These are phyloP conservation scores for Fusarium bactridioides DNA, from an alignment of 2,329 filamentous ascomycete genomes.

Conservation along the genomic window DNA sequence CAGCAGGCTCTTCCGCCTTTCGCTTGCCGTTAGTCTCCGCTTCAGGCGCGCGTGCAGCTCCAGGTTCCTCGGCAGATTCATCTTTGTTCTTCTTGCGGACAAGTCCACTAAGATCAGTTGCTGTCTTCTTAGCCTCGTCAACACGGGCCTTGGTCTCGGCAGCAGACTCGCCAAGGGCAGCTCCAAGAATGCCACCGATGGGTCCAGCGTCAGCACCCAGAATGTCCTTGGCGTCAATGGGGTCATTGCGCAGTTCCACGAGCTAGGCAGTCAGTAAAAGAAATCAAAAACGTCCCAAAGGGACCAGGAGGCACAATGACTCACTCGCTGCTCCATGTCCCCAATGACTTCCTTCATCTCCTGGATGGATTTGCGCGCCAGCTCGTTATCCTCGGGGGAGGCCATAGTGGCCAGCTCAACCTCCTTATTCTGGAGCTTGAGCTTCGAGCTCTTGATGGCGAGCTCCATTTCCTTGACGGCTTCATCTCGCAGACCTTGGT, in stretches of 20 bases:
- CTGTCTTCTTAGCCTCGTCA: slow-evolving; percentile 76
- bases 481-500: slow-evolving; percentile 75
- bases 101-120: slow-evolving; percentile 77
- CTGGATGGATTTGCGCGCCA: slow-evolving; percentile 67
- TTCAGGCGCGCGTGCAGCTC: slow-evolving; percentile 34
- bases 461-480: slow-evolving; percentile 75
- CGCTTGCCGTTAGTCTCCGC: slow-evolving; percentile 51
- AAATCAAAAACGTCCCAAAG: neutral
- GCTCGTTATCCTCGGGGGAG: slow-evolving; percentile 72
- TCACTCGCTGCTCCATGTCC: slow-evolving; percentile 79
- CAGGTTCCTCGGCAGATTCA: slow-evolving; percentile 30
- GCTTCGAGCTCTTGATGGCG: slow-evolving; percentile 75
- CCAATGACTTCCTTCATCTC: slow-evolving; percentile 81
- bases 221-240: slow-evolving; percentile 55
- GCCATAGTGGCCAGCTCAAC: slow-evolving; percentile 69
- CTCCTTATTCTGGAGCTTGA: slow-evolving; percentile 75
- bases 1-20: slow-evolving; percentile 45
- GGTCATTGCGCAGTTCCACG: slow-evolving; percentile 69
- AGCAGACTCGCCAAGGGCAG: slow-evolving; percentile 68
- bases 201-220: slow-evolving; percentile 53
- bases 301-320: slow-evolving; percentile 41
- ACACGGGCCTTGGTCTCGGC: slow-evolving; percentile 69
- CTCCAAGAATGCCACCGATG: slow-evolving; percentile 68
- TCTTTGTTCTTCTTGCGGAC: slow-evolving; percentile 73
- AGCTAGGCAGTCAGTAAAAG: slow-evolving; percentile 55